Evolutionary conservation across 1,284 basidiomycete genomes (phyloP), one percentile per base, ranked within the genome.

Genomic region (Vanrija sp.): DNA sequence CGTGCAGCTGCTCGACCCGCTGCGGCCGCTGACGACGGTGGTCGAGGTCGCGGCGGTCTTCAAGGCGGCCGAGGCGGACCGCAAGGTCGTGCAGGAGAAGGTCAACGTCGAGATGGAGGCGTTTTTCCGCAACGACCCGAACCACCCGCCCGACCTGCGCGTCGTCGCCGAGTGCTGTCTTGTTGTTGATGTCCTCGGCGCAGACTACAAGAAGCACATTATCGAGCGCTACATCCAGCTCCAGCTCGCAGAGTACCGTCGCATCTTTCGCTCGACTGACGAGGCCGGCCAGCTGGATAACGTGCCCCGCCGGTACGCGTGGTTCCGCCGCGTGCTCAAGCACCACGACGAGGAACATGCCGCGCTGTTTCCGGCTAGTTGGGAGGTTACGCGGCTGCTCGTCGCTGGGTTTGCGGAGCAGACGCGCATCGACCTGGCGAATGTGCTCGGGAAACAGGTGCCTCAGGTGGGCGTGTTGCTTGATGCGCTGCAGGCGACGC

Each of bases 221-320:
- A 81, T 98, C 21, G 91, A 95, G 52, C 87, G 92, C 58, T 98
- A 97, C 70, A 86, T 91, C 43, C 85, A 87, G 12, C 82, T 94
- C 10, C 91, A 97, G 71, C 82, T 99, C 29, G 90, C 92, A 68
- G 96, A 98, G 73, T 99, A 99, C 71, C 86, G 94, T 12, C 86
- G 94, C 16, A 95, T 99, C 69, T 99, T 99, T 78, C 85, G 89
- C 58, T 83, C 87, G 3, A 86, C 86, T 1, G 91, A 95, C 66
- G 93, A 97, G 77, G 84, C 96, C 0, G 96, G 95, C 1, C 92
- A 97, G 72, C 81, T 99, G 44, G 96, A 99, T 77, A 99, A 99
- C 63, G 83, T 98, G 6, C 85, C 90, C 0, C 82, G 95, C 16
- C 84, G 96, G 39, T 98, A 93, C 65, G 91, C 94, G 2, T 99